A percentile compares a stretch with the other conserved stretches of the same genome.
Conservation (phyloP, 2,329 filamentous ascomycete species). For the Calonectria montana region DNA sequence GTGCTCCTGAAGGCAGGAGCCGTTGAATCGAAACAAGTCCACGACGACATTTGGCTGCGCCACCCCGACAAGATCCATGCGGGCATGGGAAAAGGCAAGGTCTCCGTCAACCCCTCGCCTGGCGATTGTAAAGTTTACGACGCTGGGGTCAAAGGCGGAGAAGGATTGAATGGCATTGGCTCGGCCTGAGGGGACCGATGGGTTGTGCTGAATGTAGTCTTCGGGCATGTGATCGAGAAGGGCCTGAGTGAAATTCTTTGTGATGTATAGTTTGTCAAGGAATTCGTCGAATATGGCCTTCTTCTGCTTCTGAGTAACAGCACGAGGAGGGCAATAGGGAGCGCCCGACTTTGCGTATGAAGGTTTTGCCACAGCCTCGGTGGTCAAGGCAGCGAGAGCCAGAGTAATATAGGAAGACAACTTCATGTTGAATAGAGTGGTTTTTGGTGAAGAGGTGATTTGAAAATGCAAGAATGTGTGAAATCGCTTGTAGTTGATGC, state of each 20-base stretch:
- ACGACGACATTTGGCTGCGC: background rate
- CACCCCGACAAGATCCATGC: background rate
- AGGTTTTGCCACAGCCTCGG: background rate
- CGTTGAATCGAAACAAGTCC: background rate
- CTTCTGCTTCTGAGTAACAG: background rate
- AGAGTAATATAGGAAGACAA: background rate
- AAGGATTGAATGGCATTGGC: background rate
- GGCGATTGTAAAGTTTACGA: background rate
- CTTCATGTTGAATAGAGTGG: background rate
- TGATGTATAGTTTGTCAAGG: background rate
- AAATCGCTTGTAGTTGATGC: no score
- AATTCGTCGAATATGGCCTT: background rate
- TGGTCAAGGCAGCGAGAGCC: background rate
- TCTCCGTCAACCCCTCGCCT: background rate
- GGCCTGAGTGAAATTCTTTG: background rate
- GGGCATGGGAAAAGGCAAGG: background rate
- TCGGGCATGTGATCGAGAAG: background rate
- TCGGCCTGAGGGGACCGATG: background rate
- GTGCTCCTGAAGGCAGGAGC: background rate
- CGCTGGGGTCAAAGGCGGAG: background rate
- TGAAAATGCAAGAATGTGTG: no score
- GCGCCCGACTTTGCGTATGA: background rate
- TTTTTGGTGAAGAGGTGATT: background rate
- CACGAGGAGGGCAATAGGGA: background rate
- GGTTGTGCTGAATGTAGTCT: conserved; percentile 3